phyloP scores from a whole-genome alignment of 2,329 filamentous ascomycete species.

The Penicillium aurantiogriseum region DNA sequence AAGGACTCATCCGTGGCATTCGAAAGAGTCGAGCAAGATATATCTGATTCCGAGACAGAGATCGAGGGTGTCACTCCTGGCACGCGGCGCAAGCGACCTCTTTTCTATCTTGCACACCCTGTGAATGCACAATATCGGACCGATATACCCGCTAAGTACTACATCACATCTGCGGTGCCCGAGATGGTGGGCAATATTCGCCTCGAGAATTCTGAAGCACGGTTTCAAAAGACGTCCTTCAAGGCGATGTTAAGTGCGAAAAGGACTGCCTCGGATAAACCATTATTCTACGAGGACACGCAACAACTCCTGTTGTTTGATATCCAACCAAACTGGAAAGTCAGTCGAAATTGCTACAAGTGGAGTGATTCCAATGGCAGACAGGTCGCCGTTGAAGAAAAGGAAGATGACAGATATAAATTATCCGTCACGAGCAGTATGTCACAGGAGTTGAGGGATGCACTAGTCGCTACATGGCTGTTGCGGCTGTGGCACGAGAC shows the following conservation, averaged over 20 bases:
- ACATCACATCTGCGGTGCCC: conserved; percentile 10
- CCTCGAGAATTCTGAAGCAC: conserved; percentile 5
- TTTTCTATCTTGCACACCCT: conserved; percentile 19
- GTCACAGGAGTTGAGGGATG: conserved; percentile 11
- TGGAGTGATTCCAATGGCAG: conserved; percentile 4
- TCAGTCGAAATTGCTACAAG: conserved; percentile 6
- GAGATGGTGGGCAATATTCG: conserved; percentile 16
- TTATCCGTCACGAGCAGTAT: conserved; percentile 7
- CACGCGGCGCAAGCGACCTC: background rate
- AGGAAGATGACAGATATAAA: background rate
- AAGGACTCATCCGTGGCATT: background rate
- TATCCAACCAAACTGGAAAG: conserved; percentile 2
- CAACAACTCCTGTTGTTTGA: conserved; percentile 1
- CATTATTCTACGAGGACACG: background rate
- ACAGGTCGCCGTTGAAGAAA: conserved; percentile 5
- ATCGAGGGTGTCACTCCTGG: background rate
- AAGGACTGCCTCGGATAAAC: background rate
- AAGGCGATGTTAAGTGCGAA: background rate
- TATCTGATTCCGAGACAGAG: background rate
- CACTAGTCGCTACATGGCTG: conserved; percentile 18
- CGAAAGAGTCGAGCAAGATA: background rate
- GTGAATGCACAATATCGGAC: conserved; percentile 17
- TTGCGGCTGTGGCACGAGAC: conserved; percentile 18
- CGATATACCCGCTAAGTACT: conserved; percentile 16
- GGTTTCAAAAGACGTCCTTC: conserved; percentile 3